Percentiles rank a stretch among this genome's conserved stretches.
Evolutionary conservation across 2,329 filamentous ascomycete genomes (phyloP).

Genomic region (Hansfordia pulvinata): DNA sequence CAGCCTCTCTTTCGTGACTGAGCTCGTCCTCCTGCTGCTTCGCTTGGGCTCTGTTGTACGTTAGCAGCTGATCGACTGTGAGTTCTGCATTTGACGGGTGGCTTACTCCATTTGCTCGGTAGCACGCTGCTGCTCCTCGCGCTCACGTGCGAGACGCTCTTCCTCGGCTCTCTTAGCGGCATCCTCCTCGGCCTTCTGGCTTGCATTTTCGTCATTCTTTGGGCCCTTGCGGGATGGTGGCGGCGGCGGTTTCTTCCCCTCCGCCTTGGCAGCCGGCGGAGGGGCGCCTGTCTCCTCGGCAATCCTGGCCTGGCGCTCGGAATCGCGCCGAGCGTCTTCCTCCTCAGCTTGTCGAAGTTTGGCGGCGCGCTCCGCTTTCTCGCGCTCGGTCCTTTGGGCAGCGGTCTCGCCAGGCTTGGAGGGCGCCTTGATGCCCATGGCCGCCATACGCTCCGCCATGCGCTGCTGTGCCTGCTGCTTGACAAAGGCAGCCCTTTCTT

Average conservation of each 20-base stretch:
- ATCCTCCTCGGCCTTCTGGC: constrained; percentile 33
- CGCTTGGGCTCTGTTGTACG: constrained; percentile 50
- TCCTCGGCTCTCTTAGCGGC: constrained; percentile 49
- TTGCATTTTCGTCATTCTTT: constrained; percentile 34
- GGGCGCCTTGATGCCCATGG: constrained; percentile 78
- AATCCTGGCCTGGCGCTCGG: constrained; percentile 72
- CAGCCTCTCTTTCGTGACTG: constrained; percentile 64
- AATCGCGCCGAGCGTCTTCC: constrained; percentile 78
- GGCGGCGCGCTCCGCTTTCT: constrained; percentile 75
- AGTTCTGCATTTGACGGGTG: neutral
- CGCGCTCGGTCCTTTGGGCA: constrained; percentile 75
- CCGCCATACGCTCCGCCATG: constrained; percentile 91
- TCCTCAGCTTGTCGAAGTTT: constrained; percentile 84
- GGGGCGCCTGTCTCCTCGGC: constrained; percentile 61
- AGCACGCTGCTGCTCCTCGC: constrained; percentile 61
- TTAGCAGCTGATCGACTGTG: constrained; percentile 5
- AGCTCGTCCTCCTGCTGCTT: constrained; percentile 68
- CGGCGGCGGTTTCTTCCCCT: constrained; percentile 54
- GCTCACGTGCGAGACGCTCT: constrained; percentile 54
- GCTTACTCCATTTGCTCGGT: constrained; percentile 75
- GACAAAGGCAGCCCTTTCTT: constrained; percentile 90
- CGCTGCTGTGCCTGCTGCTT: constrained; percentile 94
- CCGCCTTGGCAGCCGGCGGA: constrained; percentile 38
- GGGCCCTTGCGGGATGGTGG: constrained; percentile 64
- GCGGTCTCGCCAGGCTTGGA: constrained; percentile 68